Base-by-base conservation (phyloP, 257 asterid species). In the Linderniella brevidens region DNA sequence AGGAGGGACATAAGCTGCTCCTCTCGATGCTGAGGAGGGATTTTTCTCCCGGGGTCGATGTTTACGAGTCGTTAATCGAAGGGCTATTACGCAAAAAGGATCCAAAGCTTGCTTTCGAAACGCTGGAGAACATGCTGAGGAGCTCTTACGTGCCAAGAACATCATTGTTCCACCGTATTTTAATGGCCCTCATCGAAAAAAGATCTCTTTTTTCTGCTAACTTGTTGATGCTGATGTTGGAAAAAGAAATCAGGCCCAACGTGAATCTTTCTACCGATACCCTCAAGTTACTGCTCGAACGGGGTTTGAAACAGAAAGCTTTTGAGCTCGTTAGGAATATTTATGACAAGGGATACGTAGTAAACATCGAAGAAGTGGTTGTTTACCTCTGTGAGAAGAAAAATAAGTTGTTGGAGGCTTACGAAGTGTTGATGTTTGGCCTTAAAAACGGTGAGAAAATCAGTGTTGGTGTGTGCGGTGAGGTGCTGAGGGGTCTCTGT, bases 21-120 rank as follows among this genome's bases (percentile, higher is more conserved):
- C 63, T 73, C 66, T 58, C 71, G 68, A 86, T 86, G 94, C 61
- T 79, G 62, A 75, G 97, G 71, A 59, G 79, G 61, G 62, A 71
- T 50, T 86, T 76, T 32, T 48, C 54, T 52, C 94, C 94, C 13
- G 63, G 54, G 56, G 42, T 68, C 37, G 56, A 69, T 54, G 64
- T 70, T 6, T 82, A 72, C 16, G 79, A 75, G 61, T 66, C 76
- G 14, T 62, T 82, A 11, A 75, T 82, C 4, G 64, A 67, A 14
- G 84, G 92, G 19, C 69, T 86, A 43, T 55, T 77, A 54, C 60
- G 58, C 45, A 68, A 58, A 46, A 56, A 57, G 52, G 70, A 77
- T 20, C 65, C 84, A 11, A 35, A 39, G 15, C 76, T 77, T 57
- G 94, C 94, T 5, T 55, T 41, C 8, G 78, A 82, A 50, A 70